Evolutionary conservation across 352 stramenopile species (phyloP), one percentile per base, ranked within the genome.

Genomic region (Blastocystis sp.): DNA sequence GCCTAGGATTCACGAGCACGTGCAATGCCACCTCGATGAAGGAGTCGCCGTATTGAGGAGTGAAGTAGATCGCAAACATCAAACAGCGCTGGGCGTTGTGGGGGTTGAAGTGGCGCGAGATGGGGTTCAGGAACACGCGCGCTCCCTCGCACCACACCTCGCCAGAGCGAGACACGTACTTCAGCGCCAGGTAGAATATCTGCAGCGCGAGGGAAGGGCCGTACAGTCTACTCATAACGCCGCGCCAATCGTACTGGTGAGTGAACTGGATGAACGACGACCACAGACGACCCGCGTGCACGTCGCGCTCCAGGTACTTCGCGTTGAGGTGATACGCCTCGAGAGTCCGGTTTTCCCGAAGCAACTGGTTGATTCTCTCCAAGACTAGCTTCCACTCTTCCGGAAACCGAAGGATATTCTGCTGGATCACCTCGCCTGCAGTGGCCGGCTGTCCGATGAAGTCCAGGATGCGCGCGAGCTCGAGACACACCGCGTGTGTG

Each of bases 121-220:
- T 93, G 43, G 94, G 94, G 90, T 95, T 95, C 9, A 96, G 90
- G 80, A 91, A 90, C 2, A 91, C 41, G 34, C 92, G 91, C 23
- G 92, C 92, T 47, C 92, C 93, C 92, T 96, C 94, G 90, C 93
- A 96, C 94, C 94, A 97, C 0, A 97, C 94, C 89, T 97, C 94
- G 37, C 94, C 94, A 70, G 91, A 94, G 89, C 96, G 96, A 4
- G 93, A 93, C 41, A 96, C 94, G 62, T 93, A 91, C 89, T 93
- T 92, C 20, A 97, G 90, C n/a, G 94, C 93, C 68, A 90, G 66
- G 76, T 64, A 64, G n/a, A 91, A 91, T 6, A 91, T 77, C 0
- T 69, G 55, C 4, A 90, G 59, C 76, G 92, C 90, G 59, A 91
- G 66, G 90, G 94, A 92, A 43, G 91, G 92, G 70, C 92, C 92